Percentiles rank a stretch among this genome's conserved stretches.
phyloP scores from a whole-genome alignment of 2,329 filamentous ascomycete genomes.

The Apiospora koreana region DNA sequence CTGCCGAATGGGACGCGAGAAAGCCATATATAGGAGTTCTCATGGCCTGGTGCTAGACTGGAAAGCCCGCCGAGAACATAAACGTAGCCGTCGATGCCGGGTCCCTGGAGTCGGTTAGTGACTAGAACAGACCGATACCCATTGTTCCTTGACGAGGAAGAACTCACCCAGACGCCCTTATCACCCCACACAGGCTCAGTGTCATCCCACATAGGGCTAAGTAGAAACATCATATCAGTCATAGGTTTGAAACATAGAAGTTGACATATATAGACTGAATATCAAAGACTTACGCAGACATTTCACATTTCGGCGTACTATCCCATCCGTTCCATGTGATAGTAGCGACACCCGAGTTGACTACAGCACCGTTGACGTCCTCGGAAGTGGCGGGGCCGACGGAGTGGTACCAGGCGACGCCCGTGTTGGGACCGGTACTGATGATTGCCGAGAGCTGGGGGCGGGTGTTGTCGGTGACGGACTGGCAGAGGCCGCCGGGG shows the following conservation, averaged over 20 bases:
- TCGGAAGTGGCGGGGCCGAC: not conserved
- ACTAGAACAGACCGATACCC: not conserved
- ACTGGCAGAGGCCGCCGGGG: not conserved
- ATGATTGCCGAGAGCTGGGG: not conserved
- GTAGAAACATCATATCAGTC: not conserved
- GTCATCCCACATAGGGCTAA: not conserved
- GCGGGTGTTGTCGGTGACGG: not conserved
- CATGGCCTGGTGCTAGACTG: not conserved
- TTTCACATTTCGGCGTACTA: not conserved
- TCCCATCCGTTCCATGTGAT: not conserved
- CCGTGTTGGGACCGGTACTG: not conserved
- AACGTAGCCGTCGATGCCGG: not conserved
- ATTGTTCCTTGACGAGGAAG: not conserved
- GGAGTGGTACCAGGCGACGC: slow-evolving; percentile 7
- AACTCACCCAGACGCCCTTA: slow-evolving; percentile 1
- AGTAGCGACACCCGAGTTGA: not conserved
- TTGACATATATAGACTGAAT: no score
- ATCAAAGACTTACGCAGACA: not conserved
- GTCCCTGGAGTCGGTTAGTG: not conserved
- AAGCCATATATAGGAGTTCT: not conserved
- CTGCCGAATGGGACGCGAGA: not conserved
- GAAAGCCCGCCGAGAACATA: slow-evolving; percentile 3
- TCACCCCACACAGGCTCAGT: slow-evolving; percentile 9
- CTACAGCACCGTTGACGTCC: not conserved
- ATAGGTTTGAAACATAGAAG: no score